These are phyloP conservation scores for Beauveria pseudobassiana DNA, from an alignment of 2,329 filamentous ascomycete genomes.

Conservation along the genomic window DNA sequence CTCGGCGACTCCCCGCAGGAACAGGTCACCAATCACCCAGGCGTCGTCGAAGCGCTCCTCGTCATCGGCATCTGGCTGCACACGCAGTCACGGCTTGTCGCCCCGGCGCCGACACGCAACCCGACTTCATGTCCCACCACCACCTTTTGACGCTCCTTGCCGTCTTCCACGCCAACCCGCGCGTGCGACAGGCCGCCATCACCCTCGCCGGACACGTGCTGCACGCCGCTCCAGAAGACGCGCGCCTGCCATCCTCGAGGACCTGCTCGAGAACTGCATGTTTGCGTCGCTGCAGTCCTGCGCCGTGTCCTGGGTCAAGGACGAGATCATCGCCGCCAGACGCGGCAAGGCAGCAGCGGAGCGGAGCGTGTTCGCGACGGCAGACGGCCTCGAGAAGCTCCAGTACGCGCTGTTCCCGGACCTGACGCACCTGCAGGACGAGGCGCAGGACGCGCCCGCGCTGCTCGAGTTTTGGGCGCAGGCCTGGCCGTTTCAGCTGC, in stretches of 20 bases:
- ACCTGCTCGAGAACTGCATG: slow-evolving; percentile 58
- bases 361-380: slow-evolving; percentile 37
- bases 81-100: slow-evolving; percentile 36
- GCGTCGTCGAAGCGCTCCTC: slow-evolving; percentile 52
- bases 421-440: slow-evolving; percentile 38
- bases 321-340: slow-evolving; percentile 47
- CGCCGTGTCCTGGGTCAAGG: slow-evolving; percentile 55
- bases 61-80: slow-evolving; percentile 54
- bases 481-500: slow-evolving; percentile 48
- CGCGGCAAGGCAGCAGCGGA: slow-evolving; percentile 22
- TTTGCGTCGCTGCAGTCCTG: slow-evolving; percentile 56
- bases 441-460: slow-evolving; percentile 26
- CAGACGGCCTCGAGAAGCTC: slow-evolving; percentile 50
- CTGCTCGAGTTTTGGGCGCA: slow-evolving; percentile 45
- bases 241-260: slow-evolving; percentile 55
- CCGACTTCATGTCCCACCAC: slow-evolving; percentile 52
- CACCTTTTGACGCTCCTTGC: slow-evolving; percentile 51
- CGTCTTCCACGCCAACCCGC: slow-evolving; percentile 48
- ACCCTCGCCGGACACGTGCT: slow-evolving; percentile 45
- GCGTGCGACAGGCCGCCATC: slow-evolving; percentile 48
- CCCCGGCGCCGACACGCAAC: slow-evolving; percentile 24
- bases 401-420: slow-evolving; percentile 56
- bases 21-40: slow-evolving; percentile 41
- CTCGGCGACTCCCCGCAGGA: slow-evolving; percentile 42
- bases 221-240: slow-evolving; percentile 51